phyloP scores from a whole-genome alignment of 352 stramenopile genomes.

The Globisporangium heterothallicum region DNA sequence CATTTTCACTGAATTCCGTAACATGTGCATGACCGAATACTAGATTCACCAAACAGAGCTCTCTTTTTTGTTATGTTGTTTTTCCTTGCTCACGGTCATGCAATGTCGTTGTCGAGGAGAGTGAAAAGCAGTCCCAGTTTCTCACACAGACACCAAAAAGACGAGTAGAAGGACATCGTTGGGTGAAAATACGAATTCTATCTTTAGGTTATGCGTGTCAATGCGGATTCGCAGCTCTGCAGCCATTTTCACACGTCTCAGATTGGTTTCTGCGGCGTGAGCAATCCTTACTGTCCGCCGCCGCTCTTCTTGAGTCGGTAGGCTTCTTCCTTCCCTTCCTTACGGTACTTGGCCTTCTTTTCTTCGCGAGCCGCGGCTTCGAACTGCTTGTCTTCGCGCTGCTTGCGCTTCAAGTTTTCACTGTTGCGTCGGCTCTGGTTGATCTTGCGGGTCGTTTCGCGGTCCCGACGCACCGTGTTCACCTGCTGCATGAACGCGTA shows the following conservation, averaged over 20 bases:
- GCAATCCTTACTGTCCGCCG: conserved; percentile 13
- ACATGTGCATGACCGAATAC: no score
- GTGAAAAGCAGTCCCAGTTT: no score
- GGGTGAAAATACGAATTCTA: conserved; percentile 2
- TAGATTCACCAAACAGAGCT: no score
- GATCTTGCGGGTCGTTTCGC: conserved; percentile 91
- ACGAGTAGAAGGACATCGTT: background rate
- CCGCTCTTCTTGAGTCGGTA: conserved; percentile 48
- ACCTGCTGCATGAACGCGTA: conserved; percentile 97
- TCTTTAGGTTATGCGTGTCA: conserved; percentile 6
- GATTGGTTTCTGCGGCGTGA: background rate
- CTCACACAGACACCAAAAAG: no score
- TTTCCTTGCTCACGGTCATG: no score
- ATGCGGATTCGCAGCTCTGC: no score
- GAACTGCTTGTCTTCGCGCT: conserved; percentile 89
- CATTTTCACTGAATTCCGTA: conserved; percentile 8
- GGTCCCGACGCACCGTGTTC: conserved; percentile 96
- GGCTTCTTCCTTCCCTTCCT: conserved; percentile 68
- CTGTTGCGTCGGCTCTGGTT: conserved; percentile 83
- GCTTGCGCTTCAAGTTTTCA: conserved; percentile 90
- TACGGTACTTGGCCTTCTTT: conserved; percentile 86
- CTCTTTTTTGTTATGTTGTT: no score
- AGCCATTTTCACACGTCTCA: conserved; percentile 7
- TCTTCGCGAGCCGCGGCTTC: conserved; percentile 71
- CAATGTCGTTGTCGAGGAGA: no score